Evolutionary conservation across 2,329 filamentous ascomycete genomes (phyloP).

Genomic region (Aciculosporium take): DNA sequence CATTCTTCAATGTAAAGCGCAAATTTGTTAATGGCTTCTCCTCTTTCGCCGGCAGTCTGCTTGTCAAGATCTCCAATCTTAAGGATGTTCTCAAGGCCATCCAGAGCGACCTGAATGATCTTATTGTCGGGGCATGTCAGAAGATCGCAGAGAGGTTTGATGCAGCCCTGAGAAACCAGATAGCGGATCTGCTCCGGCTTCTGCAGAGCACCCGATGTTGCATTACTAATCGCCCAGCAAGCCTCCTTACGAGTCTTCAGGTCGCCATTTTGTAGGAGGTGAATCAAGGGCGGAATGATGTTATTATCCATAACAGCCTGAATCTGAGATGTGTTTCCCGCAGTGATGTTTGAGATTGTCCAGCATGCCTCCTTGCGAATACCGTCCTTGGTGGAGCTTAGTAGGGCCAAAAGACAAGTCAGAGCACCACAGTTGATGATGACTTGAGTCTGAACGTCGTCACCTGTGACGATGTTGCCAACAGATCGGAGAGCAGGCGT

Average conservation of each 20-base stretch:
- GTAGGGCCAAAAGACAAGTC: slow-evolving; percentile 77
- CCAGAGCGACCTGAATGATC: slow-evolving; percentile 97
- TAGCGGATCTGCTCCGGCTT: slow-evolving; percentile 98
- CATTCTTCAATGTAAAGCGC: slow-evolving; percentile 98
- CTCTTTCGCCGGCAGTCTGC: slow-evolving; percentile 62
- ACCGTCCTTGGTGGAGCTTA: slow-evolving; percentile 95
- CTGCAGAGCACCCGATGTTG: slow-evolving; percentile 90
- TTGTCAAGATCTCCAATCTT: slow-evolving; percentile 99
- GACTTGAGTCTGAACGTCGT: slow-evolving; percentile 96
- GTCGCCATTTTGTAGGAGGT: slow-evolving; percentile 89
- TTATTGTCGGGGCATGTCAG: slow-evolving; percentile 97
- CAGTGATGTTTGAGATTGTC: slow-evolving; percentile 99
- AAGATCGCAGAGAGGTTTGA: slow-evolving; percentile 92
- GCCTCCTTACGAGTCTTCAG: slow-evolving; percentile 99
- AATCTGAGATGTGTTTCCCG: slow-evolving; percentile 94
- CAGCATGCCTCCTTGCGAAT: slow-evolving; percentile 99
- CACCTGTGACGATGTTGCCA: slow-evolving; percentile 96
- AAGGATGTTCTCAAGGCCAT: slow-evolving; percentile 96
- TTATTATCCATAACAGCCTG: slow-evolving; percentile 93
- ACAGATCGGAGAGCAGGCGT: slow-evolving; percentile 94
- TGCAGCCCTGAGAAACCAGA: slow-evolving; percentile 83
- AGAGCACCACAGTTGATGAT: slow-evolving; percentile 98
- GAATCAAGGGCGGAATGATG: slow-evolving; percentile 91
- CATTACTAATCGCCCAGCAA: slow-evolving; percentile 99
- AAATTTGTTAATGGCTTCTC: slow-evolving; percentile 83